These are phyloP conservation scores for Phlyctochytrium arcticum DNA, from an alignment of 192 early-diverging fungal genomes.

Conservation along the genomic window DNA sequence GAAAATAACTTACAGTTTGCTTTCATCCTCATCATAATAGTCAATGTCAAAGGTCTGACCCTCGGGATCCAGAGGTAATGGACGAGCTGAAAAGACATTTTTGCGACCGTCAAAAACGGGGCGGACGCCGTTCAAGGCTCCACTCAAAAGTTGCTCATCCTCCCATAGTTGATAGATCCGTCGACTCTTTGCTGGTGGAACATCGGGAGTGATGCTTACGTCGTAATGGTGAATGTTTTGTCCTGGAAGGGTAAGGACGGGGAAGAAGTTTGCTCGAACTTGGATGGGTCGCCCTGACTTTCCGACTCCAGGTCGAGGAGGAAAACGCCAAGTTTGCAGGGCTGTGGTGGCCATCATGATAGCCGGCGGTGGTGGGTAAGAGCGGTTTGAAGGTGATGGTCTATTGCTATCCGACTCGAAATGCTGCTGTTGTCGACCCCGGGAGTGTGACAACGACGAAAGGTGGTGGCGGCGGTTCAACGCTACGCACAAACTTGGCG, in stretches of 20 bases:
- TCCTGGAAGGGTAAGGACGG: conserved; percentile 60
- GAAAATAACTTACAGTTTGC: conserved; percentile 4
- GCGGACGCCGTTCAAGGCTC: conserved; percentile 50
- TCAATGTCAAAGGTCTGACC: conserved; percentile 55
- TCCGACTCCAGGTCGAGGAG: conserved; percentile 38
- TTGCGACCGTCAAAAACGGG: conserved; percentile 84
- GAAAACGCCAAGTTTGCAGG: conserved; percentile 18
- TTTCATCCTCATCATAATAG: conserved; percentile 52
- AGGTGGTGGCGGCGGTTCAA: too few relatives aligned
- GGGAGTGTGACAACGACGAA: too few relatives aligned
- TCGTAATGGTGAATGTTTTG: conserved; percentile 85
- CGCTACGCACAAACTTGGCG: too few relatives aligned
- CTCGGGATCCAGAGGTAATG: conserved; percentile 51
- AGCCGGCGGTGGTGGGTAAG: too few relatives aligned
- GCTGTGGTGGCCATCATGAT: neutral
- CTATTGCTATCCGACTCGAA: too few relatives aligned
- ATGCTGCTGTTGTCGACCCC: too few relatives aligned
- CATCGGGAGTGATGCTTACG: conserved; percentile 71
- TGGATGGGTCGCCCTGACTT: conserved; percentile 37
- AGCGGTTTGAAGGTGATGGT: too few relatives aligned
- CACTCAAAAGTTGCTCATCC: conserved; percentile 32
- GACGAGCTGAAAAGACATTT: conserved; percentile 64
- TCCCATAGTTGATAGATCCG: conserved; percentile 68
- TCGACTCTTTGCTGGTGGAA: conserved; percentile 72
- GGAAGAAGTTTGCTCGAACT: conserved; percentile 72